A percentile compares a stretch with the other conserved stretches of the same genome.
These are phyloP conservation scores for Phytophthora sojae DNA, from an alignment of 352 stramenopile species.

Conservation along the genomic window DNA sequence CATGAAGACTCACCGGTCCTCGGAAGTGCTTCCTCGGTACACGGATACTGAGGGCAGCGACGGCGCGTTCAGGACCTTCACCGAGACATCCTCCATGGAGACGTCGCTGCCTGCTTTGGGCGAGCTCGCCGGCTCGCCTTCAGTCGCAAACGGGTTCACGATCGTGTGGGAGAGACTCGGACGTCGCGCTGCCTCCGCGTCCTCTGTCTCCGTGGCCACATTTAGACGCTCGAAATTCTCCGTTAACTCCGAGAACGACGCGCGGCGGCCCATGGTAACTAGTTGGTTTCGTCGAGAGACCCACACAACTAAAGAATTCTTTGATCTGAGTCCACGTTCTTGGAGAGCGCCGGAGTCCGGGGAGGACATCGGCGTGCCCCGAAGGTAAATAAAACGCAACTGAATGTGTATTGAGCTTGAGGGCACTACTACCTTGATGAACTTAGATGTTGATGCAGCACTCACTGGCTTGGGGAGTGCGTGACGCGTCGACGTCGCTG, in stretches of 20 bases:
- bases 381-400: background rate
- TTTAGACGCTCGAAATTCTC: conserved; percentile 15
- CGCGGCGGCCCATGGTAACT: background rate
- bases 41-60: background rate
- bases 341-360: no score
- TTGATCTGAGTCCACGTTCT: background rate
- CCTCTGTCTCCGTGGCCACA: conserved; percentile 7
- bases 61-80: background rate
- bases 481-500: no score
- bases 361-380: no score
- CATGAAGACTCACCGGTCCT: background rate
- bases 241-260: conserved; percentile 11
- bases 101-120: background rate
- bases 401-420: background rate
- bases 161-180: background rate
- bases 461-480: no score
- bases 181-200: background rate
- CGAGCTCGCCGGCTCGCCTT: background rate
- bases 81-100: background rate
- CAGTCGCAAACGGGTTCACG: background rate
- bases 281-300: background rate
- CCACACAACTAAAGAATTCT: background rate
- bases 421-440: no score
- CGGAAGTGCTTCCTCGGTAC: background rate
- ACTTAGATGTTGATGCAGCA: no score